These are phyloP conservation scores for Hibiscus trionum DNA, from an alignment of 345 rosid species.

Conservation along the genomic window DNA sequence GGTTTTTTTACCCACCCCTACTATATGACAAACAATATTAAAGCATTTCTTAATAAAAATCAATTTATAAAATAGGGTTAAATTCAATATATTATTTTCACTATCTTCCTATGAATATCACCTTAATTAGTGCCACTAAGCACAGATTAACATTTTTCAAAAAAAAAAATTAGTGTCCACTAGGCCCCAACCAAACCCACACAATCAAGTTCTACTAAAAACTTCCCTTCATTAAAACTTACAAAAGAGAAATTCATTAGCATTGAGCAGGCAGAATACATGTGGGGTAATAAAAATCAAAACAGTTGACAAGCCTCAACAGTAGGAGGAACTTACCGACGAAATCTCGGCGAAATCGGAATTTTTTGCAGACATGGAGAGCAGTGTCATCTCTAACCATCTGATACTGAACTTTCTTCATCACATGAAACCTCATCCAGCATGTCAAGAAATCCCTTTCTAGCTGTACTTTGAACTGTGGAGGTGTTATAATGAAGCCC, in stretches of 20 bases:
- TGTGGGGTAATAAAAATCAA: not conserved
- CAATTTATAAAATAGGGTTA: no score
- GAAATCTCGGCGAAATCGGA: not conserved
- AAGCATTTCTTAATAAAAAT: no score
- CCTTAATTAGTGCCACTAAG: no score
- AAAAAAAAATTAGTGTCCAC: no score
- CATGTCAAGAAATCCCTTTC: constrained; percentile 78
- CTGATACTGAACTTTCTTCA: constrained; percentile 21
- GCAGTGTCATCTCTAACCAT: constrained; percentile 16
- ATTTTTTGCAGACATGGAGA: not conserved
- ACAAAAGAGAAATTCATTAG: not conserved
- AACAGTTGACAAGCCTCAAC: not conserved
- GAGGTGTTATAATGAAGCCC: constrained; percentile 23
- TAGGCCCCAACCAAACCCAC: no score
- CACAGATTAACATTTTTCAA: no score
- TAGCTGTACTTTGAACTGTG: constrained; percentile 17
- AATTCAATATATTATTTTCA: no score
- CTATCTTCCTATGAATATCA: no score
- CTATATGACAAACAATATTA: no score
- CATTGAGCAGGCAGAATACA: not conserved
- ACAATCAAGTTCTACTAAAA: no score
- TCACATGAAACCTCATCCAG: constrained; percentile 75
- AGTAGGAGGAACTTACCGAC: not conserved
- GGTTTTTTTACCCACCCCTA: no score
- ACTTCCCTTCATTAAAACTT: no score